phyloP scores from a whole-genome alignment of 2,329 filamentous ascomycete genomes.

The Tolypocladium tundrense region DNA sequence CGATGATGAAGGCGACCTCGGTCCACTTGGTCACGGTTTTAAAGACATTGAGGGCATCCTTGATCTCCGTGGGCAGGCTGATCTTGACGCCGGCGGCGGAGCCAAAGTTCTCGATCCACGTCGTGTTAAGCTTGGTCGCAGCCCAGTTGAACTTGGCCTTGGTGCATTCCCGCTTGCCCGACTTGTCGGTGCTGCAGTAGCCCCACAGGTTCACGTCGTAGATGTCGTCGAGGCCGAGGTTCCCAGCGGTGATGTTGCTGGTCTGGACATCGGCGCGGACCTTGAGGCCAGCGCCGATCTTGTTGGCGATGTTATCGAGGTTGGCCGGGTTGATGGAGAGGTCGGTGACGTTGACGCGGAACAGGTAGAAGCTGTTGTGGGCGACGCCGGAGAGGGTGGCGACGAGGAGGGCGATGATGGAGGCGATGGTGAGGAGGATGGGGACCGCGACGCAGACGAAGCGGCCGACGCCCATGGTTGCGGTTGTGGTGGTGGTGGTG shows the following conservation, averaged over 20 bases:
- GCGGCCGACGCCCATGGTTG: conserved; percentile 55
- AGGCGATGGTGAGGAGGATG: conserved; percentile 68
- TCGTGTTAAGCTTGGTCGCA: conserved; percentile 57
- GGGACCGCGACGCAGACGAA: conserved; percentile 82
- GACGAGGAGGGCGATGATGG: conserved; percentile 58
- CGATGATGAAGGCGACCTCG: conserved; percentile 68
- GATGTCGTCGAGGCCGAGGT: conserved; percentile 57
- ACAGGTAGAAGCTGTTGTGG: conserved; percentile 46
- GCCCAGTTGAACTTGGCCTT: conserved; percentile 67
- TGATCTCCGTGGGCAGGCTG: conserved; percentile 57
- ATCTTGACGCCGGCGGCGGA: conserved; percentile 41
- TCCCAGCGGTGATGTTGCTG: conserved; percentile 44
- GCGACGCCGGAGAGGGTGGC: conserved; percentile 45
- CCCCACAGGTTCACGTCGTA: conserved; percentile 82
- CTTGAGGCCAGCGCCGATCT: conserved; percentile 8
- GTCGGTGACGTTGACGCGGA: conserved; percentile 51
- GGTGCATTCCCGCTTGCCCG: conserved; percentile 53
- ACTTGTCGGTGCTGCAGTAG: conserved; percentile 61
- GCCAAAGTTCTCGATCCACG: conserved; percentile 41
- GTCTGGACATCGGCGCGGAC: conserved; percentile 12
- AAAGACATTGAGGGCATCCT: conserved; percentile 62
- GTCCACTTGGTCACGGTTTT: conserved; percentile 69
- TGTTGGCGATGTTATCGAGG: conserved; percentile 23
- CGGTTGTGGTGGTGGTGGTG: conserved; percentile 8
- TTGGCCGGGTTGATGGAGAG: conserved; percentile 32